Base-by-base conservation (phyloP, 352 stramenopile species). In the Phytophthora cryptogea region DNA sequence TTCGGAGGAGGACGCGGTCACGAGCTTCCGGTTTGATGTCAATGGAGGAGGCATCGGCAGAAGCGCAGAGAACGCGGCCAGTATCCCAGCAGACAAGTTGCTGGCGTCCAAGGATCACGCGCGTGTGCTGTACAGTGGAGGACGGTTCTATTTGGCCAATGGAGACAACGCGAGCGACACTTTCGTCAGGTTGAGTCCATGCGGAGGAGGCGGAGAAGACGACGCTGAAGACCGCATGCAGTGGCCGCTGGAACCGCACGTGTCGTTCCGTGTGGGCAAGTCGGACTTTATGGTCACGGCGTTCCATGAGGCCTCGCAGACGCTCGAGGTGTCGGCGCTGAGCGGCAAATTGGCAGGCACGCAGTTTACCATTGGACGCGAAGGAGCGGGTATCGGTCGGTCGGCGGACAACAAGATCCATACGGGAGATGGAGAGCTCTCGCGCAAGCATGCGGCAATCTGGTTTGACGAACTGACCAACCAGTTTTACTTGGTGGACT, bases 391-490 rank as follows among this genome's bases (percentile, higher is more conserved):
- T 0, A 90, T 97, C 30, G 90, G 90, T 0, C 72, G 90, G 0
- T 95, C 89, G 20, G 84, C 85, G 0, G 91, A 97, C 23, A 97
- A 96, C 39, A 64, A 83, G n/a, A 92, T 99, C 41, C 96, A 96
- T 67, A 95, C 79, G 7, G 95, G 94, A 39, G 96, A 99, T 57
- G 83, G 95, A 36, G 96, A 99, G 66, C 70, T 99, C 3, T 98
- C 90, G 27, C 81, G 96, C 20, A 91, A 92, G 66, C 96, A 99
- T 69, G 96, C 90, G 32, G 78, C 81, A 7, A 97, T 99, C 62
- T 86, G 96, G 68, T 98, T 97, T 56, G 78, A 97, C 47, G 75
- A 88, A 13, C 62, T 88, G 30, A 89, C 80, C 32, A 75, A 81
- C 52, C 69, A 75, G 42, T 94, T 94, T 60, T 94, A 90, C 53